These are phyloP conservation scores for Cetraspora pellucida DNA, from an alignment of 192 early-diverging fungal species.

Conservation along the genomic window DNA sequence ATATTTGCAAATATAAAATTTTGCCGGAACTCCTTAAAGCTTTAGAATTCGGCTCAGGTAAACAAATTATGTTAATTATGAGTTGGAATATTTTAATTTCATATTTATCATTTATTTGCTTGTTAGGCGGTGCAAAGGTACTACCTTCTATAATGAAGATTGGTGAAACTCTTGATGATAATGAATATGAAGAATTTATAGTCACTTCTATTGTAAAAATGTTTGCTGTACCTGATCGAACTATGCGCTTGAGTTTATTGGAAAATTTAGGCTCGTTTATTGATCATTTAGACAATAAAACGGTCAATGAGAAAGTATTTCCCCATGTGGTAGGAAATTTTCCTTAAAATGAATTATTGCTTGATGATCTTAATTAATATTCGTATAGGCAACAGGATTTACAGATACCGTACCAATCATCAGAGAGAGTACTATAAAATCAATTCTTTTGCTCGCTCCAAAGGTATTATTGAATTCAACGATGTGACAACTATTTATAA, in stretches of 20 bases:
- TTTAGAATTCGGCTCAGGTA: constrained; percentile 77
- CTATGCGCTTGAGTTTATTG: constrained; percentile 80
- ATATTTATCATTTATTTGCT: background rate
- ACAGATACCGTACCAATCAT: constrained; percentile 85
- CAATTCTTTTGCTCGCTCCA: constrained; percentile 72
- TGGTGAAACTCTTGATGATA: constrained; percentile 66
- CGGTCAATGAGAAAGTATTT: constrained; percentile 82
- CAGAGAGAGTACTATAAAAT: constrained; percentile 89
- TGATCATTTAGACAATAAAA: constrained; percentile 63
- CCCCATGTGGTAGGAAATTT: constrained; percentile 69
- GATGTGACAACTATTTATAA: background rate
- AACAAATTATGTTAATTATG: background rate
- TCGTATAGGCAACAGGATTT: constrained; percentile 78
- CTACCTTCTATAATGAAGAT: constrained; percentile 84
- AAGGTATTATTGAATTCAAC: constrained; percentile 47
- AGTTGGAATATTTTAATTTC: background rate
- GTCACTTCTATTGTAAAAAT: constrained; percentile 77
- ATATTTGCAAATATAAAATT: constrained; percentile 91
- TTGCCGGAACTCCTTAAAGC: constrained; percentile 87
- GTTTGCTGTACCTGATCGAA: constrained; percentile 86
- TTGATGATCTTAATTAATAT: background rate
- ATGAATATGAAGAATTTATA: constrained; percentile 75
- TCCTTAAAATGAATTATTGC: background rate
- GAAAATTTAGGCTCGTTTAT: constrained; percentile 81
- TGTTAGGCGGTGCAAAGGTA: constrained; percentile 66